phyloP scores from a whole-genome alignment of 75 land plant genomes.

The Pinus albicaulis region DNA sequence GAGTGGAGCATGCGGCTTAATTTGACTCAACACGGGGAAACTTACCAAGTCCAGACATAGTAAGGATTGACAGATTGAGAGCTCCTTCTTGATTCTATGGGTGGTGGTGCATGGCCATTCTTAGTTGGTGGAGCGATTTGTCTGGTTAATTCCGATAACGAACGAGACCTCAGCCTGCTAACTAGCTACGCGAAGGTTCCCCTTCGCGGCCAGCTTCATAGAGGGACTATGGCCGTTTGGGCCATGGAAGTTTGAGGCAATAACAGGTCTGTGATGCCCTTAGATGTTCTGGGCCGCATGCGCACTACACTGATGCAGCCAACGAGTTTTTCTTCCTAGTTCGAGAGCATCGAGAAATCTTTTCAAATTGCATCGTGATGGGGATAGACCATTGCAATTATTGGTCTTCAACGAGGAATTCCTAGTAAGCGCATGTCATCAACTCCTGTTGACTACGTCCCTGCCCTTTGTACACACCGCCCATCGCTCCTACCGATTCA shows the following conservation, averaged over 20 bases:
- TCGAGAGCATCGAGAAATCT: too few species aligned
- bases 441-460: too few species aligned
- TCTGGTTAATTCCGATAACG: slow-evolving; percentile 67
- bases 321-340: not conserved
- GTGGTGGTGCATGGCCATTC: slow-evolving; percentile 29
- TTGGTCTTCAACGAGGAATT: too few species aligned
- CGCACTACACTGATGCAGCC: slow-evolving; percentile 53
- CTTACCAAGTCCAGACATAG: slow-evolving; percentile 27
- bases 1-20: slow-evolving; percentile 31
- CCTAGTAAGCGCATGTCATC: too few species aligned
- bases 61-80: slow-evolving; percentile 32
- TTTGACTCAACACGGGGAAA: slow-evolving; percentile 31
- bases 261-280: slow-evolving; percentile 85
- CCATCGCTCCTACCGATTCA: too few species aligned
- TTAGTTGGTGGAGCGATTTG: slow-evolving; percentile 57
- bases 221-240: slow-evolving; percentile 73
- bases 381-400: too few species aligned
- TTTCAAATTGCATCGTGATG: too few species aligned
- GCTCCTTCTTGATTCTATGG: slow-evolving; percentile 33
- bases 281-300: slow-evolving; percentile 64
- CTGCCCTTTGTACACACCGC: too few species aligned
- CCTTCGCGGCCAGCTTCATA: slow-evolving; percentile 59
- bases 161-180: slow-evolving; percentile 70
- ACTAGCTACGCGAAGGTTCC: slow-evolving; percentile 36
- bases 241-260: slow-evolving; percentile 84